Evolutionary conservation across 2,329 filamentous ascomycete genomes (phyloP).

Genomic region (Pseudogymnoascus sp.): DNA sequence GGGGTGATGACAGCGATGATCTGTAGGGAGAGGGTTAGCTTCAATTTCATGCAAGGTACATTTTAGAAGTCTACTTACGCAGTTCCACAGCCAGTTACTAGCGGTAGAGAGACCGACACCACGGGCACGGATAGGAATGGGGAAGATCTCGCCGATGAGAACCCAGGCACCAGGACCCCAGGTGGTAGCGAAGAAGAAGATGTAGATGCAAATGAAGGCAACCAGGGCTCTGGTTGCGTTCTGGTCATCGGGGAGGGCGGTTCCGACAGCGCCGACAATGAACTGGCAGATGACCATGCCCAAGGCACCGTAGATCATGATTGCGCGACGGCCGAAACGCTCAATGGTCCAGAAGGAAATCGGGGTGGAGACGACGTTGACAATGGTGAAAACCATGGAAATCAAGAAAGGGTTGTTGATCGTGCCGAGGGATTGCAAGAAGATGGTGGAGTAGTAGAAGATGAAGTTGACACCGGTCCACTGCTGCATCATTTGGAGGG

Average conservation of each 20-base stretch:
- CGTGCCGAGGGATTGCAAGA: conserved; percentile 71
- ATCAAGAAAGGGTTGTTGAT: conserved; percentile 76
- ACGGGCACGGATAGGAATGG: conserved; percentile 78
- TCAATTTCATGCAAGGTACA: conserved; percentile 28
- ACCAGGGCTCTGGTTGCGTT: conserved; percentile 62
- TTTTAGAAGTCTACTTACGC: conserved; percentile 32
- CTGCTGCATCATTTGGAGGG: conserved; percentile 76
- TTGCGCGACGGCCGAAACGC: conserved; percentile 68
- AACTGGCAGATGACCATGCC: conserved; percentile 87
- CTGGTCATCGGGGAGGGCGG: conserved; percentile 37
- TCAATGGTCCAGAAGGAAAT: conserved; percentile 84
- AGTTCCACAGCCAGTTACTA: conserved; percentile 91
- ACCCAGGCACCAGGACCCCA: conserved; percentile 77
- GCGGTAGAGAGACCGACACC: conserved; percentile 82
- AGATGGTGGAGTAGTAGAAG: conserved; percentile 80
- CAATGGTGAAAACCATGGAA: conserved; percentile 70
- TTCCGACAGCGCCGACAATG: conserved; percentile 69
- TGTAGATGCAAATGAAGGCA: conserved; percentile 84
- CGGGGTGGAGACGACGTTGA: conserved; percentile 81
- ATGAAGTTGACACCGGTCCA: conserved; percentile 81
- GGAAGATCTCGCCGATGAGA: conserved; percentile 84
- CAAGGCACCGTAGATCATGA: conserved; percentile 70
- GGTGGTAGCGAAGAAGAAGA: conserved; percentile 85
- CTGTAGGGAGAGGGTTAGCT: background rate
- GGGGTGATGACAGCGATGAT: conserved; percentile 61